Percentiles rank a stretch among this genome's conserved stretches.
phyloP scores from a whole-genome alignment of 257 asterid genomes.

The Gentiana dahurica region DNA sequence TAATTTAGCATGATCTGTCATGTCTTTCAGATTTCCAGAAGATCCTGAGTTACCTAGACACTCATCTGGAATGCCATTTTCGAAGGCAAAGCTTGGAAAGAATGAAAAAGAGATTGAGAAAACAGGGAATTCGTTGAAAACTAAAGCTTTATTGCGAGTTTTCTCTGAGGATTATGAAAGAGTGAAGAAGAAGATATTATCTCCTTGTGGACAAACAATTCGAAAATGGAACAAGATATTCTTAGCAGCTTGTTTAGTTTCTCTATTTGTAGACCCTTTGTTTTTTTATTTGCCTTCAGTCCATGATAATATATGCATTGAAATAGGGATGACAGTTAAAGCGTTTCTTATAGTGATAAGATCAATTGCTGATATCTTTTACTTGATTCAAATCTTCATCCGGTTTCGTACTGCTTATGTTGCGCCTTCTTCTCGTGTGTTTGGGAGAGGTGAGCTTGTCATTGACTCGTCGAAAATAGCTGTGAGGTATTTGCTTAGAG shows the following conservation, averaged over 20 bases:
- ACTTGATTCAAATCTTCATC: slow-evolving; percentile 58
- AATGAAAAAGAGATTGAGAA: slow-evolving; percentile 18
- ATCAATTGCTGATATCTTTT: slow-evolving; percentile 67
- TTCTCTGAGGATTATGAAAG: slow-evolving; percentile 91
- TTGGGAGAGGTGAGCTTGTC: slow-evolving; percentile 97
- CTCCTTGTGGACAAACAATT: slow-evolving; percentile 77
- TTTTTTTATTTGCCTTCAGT: slow-evolving; percentile 80
- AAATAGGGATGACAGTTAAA: slow-evolving; percentile 56
- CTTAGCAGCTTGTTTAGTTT: slow-evolving; percentile 72
- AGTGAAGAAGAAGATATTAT: slow-evolving; percentile 58
- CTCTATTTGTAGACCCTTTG: slow-evolving; percentile 87
- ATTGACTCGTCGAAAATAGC: slow-evolving; percentile 70
- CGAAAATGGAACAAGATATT: slow-evolving; percentile 88
- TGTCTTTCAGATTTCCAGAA: slow-evolving; percentile 52
- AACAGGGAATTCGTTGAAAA: slow-evolving; percentile 44
- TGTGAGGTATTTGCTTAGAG: slow-evolving; percentile 34
- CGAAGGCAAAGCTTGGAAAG: slow-evolving; percentile 30
- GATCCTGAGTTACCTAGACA: slow-evolving; percentile 39
- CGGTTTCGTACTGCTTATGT: slow-evolving; percentile 76
- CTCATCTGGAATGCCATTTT: slow-evolving; percentile 27
- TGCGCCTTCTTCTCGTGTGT: slow-evolving; percentile 97
- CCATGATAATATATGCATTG: slow-evolving; percentile 45
- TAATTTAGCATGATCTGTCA: not conserved
- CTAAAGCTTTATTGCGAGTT: slow-evolving; percentile 72
- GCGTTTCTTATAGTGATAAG: slow-evolving; percentile 52